Evolutionary conservation across 495 filamentous ascomycete species (phyloP).

Genomic region (Tuber borchii): DNA sequence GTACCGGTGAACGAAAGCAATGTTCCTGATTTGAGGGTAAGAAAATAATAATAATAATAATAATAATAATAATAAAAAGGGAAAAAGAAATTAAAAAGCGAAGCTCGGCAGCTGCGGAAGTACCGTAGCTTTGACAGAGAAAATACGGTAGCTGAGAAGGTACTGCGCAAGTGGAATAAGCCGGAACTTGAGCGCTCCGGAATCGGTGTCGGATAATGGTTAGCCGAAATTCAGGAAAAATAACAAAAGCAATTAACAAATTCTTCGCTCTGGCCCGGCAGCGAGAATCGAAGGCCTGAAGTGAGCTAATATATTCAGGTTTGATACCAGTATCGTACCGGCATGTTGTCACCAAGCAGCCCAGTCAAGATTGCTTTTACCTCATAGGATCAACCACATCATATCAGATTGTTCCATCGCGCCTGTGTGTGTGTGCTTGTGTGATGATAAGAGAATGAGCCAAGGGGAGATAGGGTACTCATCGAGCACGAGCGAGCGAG

Average conservation of each 20-base stretch:
- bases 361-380: not conserved
- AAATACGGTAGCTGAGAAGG: not conserved
- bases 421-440: not conserved
- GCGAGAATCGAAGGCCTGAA: not conserved
- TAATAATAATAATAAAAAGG: not conserved
- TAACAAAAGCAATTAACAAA: not conserved
- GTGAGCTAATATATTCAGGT: constrained; percentile 2
- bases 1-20: constrained; percentile 14
- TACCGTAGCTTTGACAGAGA: not conserved
- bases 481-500: not conserved
- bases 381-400: not conserved
- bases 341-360: not conserved
- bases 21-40: not conserved
- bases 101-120: not conserved
- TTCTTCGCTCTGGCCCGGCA: not conserved
- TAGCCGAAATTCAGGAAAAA: not conserved
- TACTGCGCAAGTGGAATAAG: not conserved
- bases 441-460: not conserved
- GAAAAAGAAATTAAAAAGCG: constrained; percentile 3
- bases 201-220: not conserved
- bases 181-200: not conserved
- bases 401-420: constrained; percentile 1
- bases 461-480: not conserved
- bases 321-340: not conserved
- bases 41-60: not conserved